Percentiles rank a stretch among this genome's conserved stretches.
These are phyloP conservation scores for Coemansia sp. DNA, from an alignment of 192 early-diverging fungal species.

Conservation along the genomic window DNA sequence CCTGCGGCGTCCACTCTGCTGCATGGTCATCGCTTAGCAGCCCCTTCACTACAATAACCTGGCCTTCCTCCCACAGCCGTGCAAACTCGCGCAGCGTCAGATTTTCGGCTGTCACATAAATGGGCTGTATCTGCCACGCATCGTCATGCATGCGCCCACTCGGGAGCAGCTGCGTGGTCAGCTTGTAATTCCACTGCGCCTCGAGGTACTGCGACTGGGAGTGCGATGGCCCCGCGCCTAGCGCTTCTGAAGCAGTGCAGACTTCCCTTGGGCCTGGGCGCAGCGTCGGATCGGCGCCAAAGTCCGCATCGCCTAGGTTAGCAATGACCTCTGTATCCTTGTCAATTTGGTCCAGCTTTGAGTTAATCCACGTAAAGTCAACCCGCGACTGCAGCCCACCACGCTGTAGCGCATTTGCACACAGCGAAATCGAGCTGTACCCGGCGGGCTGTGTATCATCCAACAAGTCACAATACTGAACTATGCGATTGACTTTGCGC, in stretches of 20 bases:
- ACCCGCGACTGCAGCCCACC: constrained; percentile 5
- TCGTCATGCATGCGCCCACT: neutral
- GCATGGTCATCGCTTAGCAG: constrained; percentile 7
- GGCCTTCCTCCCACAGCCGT: constrained; percentile 28
- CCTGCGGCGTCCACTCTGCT: constrained; percentile 15
- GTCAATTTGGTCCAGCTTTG: constrained; percentile 31
- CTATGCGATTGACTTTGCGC: constrained; percentile 37
- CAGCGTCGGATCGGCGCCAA: constrained; percentile 14
- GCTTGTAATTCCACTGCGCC: constrained; percentile 21
- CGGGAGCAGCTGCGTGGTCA: constrained; percentile 1
- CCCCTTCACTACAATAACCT: constrained; percentile 33
- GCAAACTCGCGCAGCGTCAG: constrained; percentile 40
- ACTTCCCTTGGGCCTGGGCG: constrained; percentile 7
- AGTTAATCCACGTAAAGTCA: constrained; percentile 27
- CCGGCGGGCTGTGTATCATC: constrained; percentile 29
- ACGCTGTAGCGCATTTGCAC: constrained; percentile 27
- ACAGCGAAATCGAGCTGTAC: constrained; percentile 44
- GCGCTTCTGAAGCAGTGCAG: neutral
- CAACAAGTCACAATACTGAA: constrained; percentile 32
- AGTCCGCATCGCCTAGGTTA: constrained; percentile 36
- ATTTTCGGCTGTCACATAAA: constrained; percentile 21
- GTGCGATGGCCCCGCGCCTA: constrained; percentile 20
- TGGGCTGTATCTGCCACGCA: constrained; percentile 21
- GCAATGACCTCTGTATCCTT: constrained; percentile 30
- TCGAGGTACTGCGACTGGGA: constrained; percentile 32